Percentiles rank a stretch among this genome's conserved stretches.
These are phyloP conservation scores for Fomitiporia mediterranea DNA, from an alignment of 1,284 basidiomycete genomes.

Conservation along the genomic window DNA sequence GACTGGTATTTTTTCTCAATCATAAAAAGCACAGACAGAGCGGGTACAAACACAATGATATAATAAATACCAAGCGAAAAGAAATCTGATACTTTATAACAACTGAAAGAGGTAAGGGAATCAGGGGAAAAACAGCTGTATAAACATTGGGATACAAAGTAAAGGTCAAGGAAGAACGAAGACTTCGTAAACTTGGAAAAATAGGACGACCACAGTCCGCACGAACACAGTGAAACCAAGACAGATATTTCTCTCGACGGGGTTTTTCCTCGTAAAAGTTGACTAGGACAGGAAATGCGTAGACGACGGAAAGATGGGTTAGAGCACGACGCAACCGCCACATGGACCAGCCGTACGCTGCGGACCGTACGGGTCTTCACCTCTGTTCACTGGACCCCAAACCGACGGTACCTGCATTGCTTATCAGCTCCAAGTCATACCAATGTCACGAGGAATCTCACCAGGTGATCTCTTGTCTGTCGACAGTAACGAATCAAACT, in stretches of 20 bases:
- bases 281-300: background rate
- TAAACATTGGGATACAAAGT: background rate
- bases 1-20: background rate
- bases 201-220: background rate
- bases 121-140: background rate
- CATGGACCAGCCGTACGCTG: constrained; percentile 16
- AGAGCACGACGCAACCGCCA: constrained; percentile 18
- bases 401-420: constrained; percentile 75
- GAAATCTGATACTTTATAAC: background rate
- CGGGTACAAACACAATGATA: background rate
- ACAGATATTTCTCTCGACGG: too few relatives aligned
- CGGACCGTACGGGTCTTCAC: constrained; percentile 77
- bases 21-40: background rate
- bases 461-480: constrained; percentile 68
- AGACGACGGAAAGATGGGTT: background rate
- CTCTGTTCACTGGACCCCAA: constrained; percentile 83
- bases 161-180: background rate
- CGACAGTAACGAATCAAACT: constrained; percentile 77
- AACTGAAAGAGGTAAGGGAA: background rate
- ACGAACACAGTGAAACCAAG: background rate
- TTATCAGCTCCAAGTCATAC: constrained; percentile 13
- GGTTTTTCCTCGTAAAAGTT: background rate
- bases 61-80: background rate
- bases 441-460: constrained; percentile 32
- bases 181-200: constrained; percentile 1